phyloP scores from a whole-genome alignment of 1,284 basidiomycete species.

The Tilletia caries region DNA sequence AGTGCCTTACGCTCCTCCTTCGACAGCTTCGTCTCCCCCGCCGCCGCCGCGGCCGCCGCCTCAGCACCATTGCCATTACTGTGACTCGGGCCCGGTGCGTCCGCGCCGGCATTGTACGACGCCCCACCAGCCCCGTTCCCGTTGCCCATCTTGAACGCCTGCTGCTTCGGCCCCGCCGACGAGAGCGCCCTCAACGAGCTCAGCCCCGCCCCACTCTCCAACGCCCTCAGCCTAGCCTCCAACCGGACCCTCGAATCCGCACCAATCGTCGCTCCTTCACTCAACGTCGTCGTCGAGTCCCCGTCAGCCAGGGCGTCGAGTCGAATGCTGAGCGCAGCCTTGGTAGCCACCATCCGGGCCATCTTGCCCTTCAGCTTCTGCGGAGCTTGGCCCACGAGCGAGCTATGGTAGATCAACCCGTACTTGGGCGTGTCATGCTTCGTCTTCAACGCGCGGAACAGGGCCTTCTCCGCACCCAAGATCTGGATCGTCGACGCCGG shows the following conservation, averaged over 20 bases:
- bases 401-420: slow-evolving; percentile 63
- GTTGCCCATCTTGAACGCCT: slow-evolving; percentile 41
- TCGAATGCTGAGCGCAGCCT: slow-evolving; percentile 91
- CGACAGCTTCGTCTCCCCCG: slow-evolving; percentile 48
- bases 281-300: slow-evolving; percentile 63
- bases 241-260: slow-evolving; percentile 90
- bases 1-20: slow-evolving; percentile 43
- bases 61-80: slow-evolving; percentile 54
- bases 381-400: slow-evolving; percentile 88
- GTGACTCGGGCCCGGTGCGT: slow-evolving; percentile 32
- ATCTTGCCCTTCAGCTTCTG: slow-evolving; percentile 99
- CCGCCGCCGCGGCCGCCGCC: slow-evolving; percentile 53
- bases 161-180: background rate
- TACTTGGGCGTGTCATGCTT: slow-evolving; percentile 98
- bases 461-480: slow-evolving; percentile 93
- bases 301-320: slow-evolving; percentile 87
- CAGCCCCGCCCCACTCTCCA: slow-evolving; percentile 5
- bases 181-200: background rate
- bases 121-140: slow-evolving; percentile 58
- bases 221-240: slow-evolving; percentile 71
- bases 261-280: slow-evolving; percentile 78
- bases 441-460: slow-evolving; percentile 96
- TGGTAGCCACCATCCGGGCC: slow-evolving; percentile 99
- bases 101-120: slow-evolving; percentile 54
- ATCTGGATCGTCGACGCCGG: slow-evolving; percentile 98